A percentile compares a stretch with the other conserved stretches of the same genome.
Evolutionary conservation across 2,329 filamentous ascomycete genomes (phyloP).

Genomic region (Clarireedia paspali): DNA sequence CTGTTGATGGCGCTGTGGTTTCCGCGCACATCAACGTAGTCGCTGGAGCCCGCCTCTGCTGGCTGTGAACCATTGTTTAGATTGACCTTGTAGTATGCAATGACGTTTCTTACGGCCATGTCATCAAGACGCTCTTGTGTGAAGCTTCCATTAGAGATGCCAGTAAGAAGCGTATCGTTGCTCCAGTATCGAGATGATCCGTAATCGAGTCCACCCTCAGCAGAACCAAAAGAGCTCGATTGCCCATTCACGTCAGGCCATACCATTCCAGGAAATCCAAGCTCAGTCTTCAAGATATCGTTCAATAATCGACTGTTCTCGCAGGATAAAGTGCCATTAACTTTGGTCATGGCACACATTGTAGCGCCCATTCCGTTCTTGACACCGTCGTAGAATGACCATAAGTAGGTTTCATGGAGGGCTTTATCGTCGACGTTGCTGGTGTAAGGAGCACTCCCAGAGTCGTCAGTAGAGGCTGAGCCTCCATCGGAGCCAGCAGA

Average conservation of each 20-base stretch:
- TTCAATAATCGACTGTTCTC: constrained; percentile 23
- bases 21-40: constrained; percentile 61
- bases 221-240: constrained; percentile 20
- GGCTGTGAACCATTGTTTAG: constrained; percentile 28
- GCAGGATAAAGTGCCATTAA: constrained; percentile 65
- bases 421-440: constrained; percentile 57
- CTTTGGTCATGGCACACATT: constrained; percentile 14
- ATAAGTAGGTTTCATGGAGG: constrained; percentile 69
- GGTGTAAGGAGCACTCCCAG: constrained; percentile 8
- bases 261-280: constrained; percentile 26
- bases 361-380: constrained; percentile 13
- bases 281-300: constrained; percentile 22
- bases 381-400: constrained; percentile 42
- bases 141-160: constrained; percentile 81
- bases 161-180: constrained; percentile 80
- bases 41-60: constrained; percentile 41
- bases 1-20: constrained; percentile 71
- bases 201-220: constrained; percentile 25
- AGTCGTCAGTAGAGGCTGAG: too few species aligned
- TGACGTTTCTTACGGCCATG: constrained; percentile 80
- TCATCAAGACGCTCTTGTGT: constrained; percentile 86
- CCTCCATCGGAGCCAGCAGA: constrained; percentile 1
- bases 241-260: constrained; percentile 19
- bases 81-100: constrained; percentile 55
- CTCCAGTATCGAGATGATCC: constrained; percentile 50